phyloP scores from a whole-genome alignment of 1,284 basidiomycete species.

The Nidula niveotomentosa region DNA sequence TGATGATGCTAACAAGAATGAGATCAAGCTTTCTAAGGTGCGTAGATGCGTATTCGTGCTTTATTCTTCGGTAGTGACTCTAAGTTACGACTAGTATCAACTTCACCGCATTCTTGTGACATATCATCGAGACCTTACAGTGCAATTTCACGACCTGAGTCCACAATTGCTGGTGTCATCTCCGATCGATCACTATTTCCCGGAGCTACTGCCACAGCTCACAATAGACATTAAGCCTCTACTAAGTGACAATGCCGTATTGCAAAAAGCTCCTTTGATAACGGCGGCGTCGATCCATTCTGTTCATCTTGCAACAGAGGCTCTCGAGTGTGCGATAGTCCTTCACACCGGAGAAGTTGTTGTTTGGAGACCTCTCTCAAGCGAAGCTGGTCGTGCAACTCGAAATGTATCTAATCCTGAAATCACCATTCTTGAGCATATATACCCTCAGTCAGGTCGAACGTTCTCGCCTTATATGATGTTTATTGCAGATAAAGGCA shows the following conservation, averaged over 20 bases:
- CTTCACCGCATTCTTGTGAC: conserved; percentile 70
- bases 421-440: conserved; percentile 46
- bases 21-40: conserved; percentile 53
- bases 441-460: conserved; percentile 24
- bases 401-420: conserved; percentile 38
- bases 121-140: conserved; percentile 60
- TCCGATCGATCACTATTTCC: conserved; percentile 55
- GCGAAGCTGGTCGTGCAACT: conserved; percentile 13
- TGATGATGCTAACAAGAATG: conserved; percentile 38
- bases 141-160: conserved; percentile 72
- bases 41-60: conserved; percentile 3
- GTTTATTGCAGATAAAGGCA: conserved; percentile 48
- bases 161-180: conserved; percentile 61
- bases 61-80: conserved; percentile 5
- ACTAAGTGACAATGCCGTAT: conserved; percentile 40
- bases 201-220: conserved; percentile 59
- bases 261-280: conserved; percentile 28
- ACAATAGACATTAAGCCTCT: conserved; percentile 58
- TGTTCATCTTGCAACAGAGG: conserved; percentile 61
- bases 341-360: conserved; percentile 68
- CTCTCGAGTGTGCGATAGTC: conserved; percentile 65
- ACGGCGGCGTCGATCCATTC: conserved; percentile 40
- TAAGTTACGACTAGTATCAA: conserved; percentile 45
- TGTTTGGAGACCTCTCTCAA: conserved; percentile 52
- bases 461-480: conserved; percentile 64